Base-by-base conservation (phyloP, 108 stramenopile species). In the Licmophora abbreviata region DNA sequence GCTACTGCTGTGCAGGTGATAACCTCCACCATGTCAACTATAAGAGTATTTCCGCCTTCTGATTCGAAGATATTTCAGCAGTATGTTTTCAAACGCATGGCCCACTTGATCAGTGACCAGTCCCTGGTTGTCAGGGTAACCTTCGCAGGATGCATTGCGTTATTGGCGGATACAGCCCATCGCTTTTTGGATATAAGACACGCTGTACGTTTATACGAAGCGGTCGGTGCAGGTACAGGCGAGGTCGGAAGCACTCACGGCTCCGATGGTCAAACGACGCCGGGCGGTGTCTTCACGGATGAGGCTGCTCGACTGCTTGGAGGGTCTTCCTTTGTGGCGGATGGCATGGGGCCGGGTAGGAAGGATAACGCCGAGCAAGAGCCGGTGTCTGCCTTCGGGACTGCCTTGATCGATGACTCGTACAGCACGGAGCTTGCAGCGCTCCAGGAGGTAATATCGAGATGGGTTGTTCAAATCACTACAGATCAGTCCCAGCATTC, bases 71-170 rank as follows among this genome's bases (percentile, higher is more conserved):
- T 98, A 0, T 97, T 98, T 47, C 89, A 92, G 6, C 76, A 87
- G 51, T 98, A 96, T 58, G 73, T 98, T 18, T 95, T 96, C 67
- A 96, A 95, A 40, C 69, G 88, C 20, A 82, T 98, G 2, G 63
- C 83, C 21, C 85, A 85, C 44, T 54, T 98, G 17, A 79, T 77
- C 29, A 85, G 74, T 15, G 97, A 98, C 72, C 60, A 81, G 20
- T 75, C 66, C 49, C 54, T 90, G 14, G 73, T 84, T 32, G 95
- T 95, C 12, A 63, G 93, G 29, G 62, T 93, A 14, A 82, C 90
- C 1, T 94, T 94, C 58, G 89, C 93, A 3, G 56, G 83, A 59
- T 77, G 74, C 54, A 74, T 96, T 6, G 83, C 85, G 5, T 28
- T 61, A 24, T 59, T 96, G 31, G 94, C 95, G 11, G 93, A 91